phyloP scores from a whole-genome alignment of 371 early-diverging fungal species.

The Lichtheimia ornata region DNA sequence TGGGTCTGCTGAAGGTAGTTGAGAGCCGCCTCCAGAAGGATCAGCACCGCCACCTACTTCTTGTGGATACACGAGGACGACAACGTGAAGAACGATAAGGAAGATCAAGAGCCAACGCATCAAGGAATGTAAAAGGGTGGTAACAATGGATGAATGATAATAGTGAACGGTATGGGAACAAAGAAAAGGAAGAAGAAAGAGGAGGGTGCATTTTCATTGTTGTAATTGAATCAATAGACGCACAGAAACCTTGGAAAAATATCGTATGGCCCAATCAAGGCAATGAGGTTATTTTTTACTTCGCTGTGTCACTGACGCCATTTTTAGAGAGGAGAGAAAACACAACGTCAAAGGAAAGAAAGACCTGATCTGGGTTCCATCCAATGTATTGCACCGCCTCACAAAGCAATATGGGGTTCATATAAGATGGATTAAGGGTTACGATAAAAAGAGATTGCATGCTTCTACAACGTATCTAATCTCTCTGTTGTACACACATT shows the following conservation, averaged over 20 bases:
- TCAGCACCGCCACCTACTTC: conserved; percentile 5
- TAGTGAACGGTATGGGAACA: conserved; percentile 5
- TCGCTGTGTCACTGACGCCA: too few relatives aligned
- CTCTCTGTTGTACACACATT: too few relatives aligned
- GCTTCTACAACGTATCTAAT: too few relatives aligned
- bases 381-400: too few relatives aligned
- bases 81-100: conserved; percentile 3
- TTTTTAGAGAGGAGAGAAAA: too few relatives aligned
- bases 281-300: not conserved
- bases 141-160: conserved; percentile 1
- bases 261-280: conserved; percentile 1
- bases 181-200: conserved; percentile 9
- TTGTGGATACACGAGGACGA: conserved; percentile 1
- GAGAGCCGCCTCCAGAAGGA: not conserved
- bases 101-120: not conserved
- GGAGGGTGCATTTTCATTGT: conserved; percentile 5
- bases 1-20: not conserved
- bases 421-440: too few relatives aligned
- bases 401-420: too few relatives aligned
- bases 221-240: conserved; percentile 8
- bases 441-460: too few relatives aligned
- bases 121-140: conserved; percentile 8
- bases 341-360: too few relatives aligned
- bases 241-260: conserved; percentile 13
- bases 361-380: too few relatives aligned